Conservation (phyloP, 495 filamentous ascomycete genomes). For the Talaromyces ruber region DNA sequence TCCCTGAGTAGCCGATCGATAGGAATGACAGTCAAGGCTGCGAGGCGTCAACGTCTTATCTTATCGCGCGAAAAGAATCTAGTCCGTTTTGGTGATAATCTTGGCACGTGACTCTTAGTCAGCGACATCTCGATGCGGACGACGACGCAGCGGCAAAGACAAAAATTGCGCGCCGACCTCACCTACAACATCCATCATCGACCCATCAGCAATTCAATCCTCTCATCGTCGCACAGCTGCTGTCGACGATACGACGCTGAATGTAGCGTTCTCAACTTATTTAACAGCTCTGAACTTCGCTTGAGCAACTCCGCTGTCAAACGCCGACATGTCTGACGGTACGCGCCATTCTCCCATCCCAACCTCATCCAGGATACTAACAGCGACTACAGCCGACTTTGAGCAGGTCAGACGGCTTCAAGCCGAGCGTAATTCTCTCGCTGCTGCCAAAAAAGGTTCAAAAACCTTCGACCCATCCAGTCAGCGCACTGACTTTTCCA, state of each 20-base stretch:
- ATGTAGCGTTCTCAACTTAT: neutral
- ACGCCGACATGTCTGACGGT: conserved; percentile 53
- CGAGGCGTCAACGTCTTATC: too few relatives aligned
- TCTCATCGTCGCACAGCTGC: conserved; percentile 3
- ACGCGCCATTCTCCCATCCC: conserved; percentile 16
- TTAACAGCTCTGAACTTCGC: neutral
- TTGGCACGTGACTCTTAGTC: conserved; percentile 5
- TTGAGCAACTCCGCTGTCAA: neutral
- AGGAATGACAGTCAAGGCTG: too few relatives aligned
- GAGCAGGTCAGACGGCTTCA: conserved; percentile 75
- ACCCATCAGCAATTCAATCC: neutral
- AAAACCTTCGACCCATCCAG: conserved; percentile 76
- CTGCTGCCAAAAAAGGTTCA: conserved; percentile 76
- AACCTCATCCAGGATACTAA: conserved; percentile 17
- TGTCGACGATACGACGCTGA: conserved; percentile 3
- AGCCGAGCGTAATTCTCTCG: conserved; percentile 83
- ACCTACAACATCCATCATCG: neutral
- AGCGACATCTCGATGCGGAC: neutral
- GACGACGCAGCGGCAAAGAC: neutral
- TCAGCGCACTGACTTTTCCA: conserved; percentile 84
- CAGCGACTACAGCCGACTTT: conserved; percentile 55
- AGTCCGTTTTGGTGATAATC: too few relatives aligned
- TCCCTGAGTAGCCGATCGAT: neutral
- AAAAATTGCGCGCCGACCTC: conserved; percentile 2
- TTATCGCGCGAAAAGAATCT: too few relatives aligned